Conservation (phyloP, 1,284 basidiomycete species). For the Rhodotorula sp. region DNA sequence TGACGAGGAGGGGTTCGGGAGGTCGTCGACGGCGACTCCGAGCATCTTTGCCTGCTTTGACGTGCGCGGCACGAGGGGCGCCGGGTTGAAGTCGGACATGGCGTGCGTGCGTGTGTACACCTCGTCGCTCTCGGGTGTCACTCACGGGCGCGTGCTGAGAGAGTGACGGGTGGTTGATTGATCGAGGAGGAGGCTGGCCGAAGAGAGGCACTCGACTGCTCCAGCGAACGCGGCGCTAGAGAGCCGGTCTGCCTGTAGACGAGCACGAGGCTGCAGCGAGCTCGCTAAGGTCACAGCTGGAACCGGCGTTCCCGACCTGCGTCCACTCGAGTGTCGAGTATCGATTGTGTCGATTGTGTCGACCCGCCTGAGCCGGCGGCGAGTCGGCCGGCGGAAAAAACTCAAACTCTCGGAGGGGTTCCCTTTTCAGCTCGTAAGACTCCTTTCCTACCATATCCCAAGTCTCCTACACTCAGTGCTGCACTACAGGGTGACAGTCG, state of each 20-base stretch:
- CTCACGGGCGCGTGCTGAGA: not conserved
- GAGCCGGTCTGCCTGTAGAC: not conserved
- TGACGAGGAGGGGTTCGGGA: slow-evolving; percentile 2
- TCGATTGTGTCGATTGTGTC: too few relatives aligned
- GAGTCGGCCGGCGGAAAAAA: too few relatives aligned
- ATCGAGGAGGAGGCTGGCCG: not conserved
- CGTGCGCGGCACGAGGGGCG: slow-evolving; percentile 22
- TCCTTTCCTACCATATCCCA: too few relatives aligned
- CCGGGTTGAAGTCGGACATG: slow-evolving; percentile 14
- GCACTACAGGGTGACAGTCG: too few relatives aligned
- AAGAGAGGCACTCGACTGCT: not conserved
- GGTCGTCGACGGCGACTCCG: slow-evolving; percentile 25
- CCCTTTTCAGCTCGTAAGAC: too few relatives aligned
- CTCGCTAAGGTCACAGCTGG: too few relatives aligned
- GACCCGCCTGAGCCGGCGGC: too few relatives aligned
- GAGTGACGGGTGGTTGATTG: not conserved
- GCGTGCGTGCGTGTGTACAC: not conserved
- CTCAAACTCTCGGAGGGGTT: too few relatives aligned
- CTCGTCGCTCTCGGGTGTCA: not conserved
- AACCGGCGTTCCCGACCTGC: too few relatives aligned
- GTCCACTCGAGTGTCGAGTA: too few relatives aligned
- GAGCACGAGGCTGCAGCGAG: not conserved
- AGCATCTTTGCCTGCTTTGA: slow-evolving; percentile 41
- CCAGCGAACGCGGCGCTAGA: not conserved
- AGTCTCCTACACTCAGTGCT: too few relatives aligned